These are phyloP conservation scores for Cardamine chenopodiifolia DNA, from an alignment of 345 rosid species.

Conservation along the genomic window DNA sequence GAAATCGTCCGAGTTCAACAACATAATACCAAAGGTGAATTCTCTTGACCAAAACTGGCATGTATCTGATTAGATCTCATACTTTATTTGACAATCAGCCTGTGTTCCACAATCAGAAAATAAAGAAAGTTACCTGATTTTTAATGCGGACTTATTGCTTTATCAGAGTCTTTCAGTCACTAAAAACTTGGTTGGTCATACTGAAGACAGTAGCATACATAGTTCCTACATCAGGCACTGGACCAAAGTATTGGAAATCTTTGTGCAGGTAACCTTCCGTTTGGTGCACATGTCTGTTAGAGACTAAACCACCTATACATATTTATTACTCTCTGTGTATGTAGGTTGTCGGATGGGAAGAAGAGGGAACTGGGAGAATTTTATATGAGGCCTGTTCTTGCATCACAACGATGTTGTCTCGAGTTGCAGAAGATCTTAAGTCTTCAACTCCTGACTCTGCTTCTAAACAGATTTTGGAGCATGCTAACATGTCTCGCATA, in stretches of 20 bases:
- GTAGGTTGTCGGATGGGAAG: slow-evolving; percentile 68
- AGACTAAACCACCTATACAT: slow-evolving; percentile 12
- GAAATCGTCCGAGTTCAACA: slow-evolving; percentile 61
- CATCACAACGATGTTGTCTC: slow-evolving; percentile 59
- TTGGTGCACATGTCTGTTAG: slow-evolving; percentile 12
- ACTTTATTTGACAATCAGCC: background rate
- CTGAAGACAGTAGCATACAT: slow-evolving; percentile 48
- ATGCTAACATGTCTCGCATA: slow-evolving; percentile 76
- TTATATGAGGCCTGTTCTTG: slow-evolving; percentile 74
- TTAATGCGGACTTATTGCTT: slow-evolving; percentile 24
- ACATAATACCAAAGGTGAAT: slow-evolving; percentile 75
- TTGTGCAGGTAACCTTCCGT: slow-evolving; percentile 66
- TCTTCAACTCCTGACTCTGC: slow-evolving; percentile 52
- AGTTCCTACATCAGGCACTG: slow-evolving; percentile 77
- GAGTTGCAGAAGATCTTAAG: slow-evolving; percentile 61
- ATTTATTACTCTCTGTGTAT: slow-evolving; percentile 30
- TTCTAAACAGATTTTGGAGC: slow-evolving; percentile 69
- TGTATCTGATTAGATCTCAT: slow-evolving; percentile 15
- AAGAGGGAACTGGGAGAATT: slow-evolving; percentile 68
- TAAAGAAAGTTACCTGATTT: slow-evolving; percentile 11
- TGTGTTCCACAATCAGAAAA: background rate
- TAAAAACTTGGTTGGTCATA: slow-evolving; percentile 57
- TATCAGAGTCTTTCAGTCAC: slow-evolving; percentile 76
- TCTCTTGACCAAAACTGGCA: slow-evolving; percentile 17
- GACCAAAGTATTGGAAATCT: slow-evolving; percentile 82